These are phyloP conservation scores for Meyerozyma smithsonii DNA, from an alignment of 1,139 yeast genomes.

Conservation along the genomic window DNA sequence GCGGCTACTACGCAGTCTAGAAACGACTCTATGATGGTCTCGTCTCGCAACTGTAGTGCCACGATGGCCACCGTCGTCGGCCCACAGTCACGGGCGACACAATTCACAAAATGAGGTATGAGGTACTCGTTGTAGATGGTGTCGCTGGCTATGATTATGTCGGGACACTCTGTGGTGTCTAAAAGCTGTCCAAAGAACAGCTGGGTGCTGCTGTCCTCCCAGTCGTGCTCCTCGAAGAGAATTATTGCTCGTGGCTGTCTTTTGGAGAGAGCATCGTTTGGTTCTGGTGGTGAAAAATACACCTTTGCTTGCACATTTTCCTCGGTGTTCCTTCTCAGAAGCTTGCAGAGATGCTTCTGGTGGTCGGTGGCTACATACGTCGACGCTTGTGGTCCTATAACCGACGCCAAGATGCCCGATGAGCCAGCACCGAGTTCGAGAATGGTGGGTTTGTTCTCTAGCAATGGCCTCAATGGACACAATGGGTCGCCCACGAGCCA, in stretches of 20 bases:
- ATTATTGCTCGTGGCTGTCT: constrained; percentile 14
- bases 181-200: background rate
- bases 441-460: constrained; percentile 20
- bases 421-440: constrained; percentile 69
- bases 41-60: constrained; percentile 55
- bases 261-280: background rate
- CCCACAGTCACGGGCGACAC: constrained; percentile 34
- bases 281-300: background rate
- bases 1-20: constrained; percentile 22
- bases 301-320: constrained; percentile 23
- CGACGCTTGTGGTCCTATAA: constrained; percentile 32
- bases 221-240: constrained; percentile 53
- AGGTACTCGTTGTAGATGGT: constrained; percentile 66
- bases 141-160: constrained; percentile 60
- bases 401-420: constrained; percentile 50
- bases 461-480: constrained; percentile 20
- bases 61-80: constrained; percentile 35
- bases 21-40: constrained; percentile 47
- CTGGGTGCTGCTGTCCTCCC: constrained; percentile 42
- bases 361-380: constrained; percentile 54
- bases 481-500: constrained; percentile 38
- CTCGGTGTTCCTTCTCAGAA: constrained; percentile 42
- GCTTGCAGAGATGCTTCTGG: constrained; percentile 51
- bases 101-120: constrained; percentile 45
- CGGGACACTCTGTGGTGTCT: constrained; percentile 19